Conservation (phyloP, 2,329 filamentous ascomycete genomes). For the Alternaria infectoria region DNA sequence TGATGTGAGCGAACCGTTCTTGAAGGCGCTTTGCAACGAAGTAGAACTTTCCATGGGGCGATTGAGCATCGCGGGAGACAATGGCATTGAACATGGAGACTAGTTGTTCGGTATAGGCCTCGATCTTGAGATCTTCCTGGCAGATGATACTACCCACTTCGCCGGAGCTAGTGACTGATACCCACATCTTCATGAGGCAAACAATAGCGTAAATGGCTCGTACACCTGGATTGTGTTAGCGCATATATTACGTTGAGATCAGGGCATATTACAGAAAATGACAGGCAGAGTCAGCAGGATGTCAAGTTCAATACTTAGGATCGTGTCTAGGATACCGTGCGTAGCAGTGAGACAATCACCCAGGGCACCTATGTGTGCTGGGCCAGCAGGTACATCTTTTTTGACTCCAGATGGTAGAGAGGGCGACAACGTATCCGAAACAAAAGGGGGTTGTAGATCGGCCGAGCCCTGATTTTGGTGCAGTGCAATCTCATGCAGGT, state of each 20-base stretch:
- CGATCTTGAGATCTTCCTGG: conserved; percentile 55
- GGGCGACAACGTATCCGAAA: conserved; percentile 49
- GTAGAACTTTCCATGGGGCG: conserved; percentile 56
- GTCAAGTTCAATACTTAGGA: conserved; percentile 57
- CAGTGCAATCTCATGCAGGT: conserved; percentile 59
- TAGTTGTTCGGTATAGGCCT: conserved; percentile 54
- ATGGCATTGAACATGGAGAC: conserved; percentile 55
- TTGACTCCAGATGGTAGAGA: conserved; percentile 46
- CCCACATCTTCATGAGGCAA: conserved; percentile 66
- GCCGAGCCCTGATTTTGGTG: conserved; percentile 52
- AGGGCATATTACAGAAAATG: conserved; percentile 49
- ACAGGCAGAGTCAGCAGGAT: conserved; percentile 52
- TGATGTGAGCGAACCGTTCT: conserved; percentile 53
- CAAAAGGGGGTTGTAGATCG: conserved; percentile 55
- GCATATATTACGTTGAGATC: conserved; percentile 12
- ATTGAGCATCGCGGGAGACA: conserved; percentile 48
- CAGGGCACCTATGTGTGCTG: conserved; percentile 55
- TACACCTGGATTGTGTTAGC: conserved; percentile 49
- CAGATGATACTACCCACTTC: conserved; percentile 59
- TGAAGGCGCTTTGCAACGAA: conserved; percentile 54
- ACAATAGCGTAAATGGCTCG: conserved; percentile 64
- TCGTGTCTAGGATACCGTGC: conserved; percentile 56
- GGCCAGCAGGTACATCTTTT: conserved; percentile 51
- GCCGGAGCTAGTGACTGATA: conserved; percentile 58
- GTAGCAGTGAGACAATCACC: conserved; percentile 55